Percentiles rank a stretch among this genome's conserved stretches.
These are phyloP conservation scores for Luzula sylvatica DNA, from an alignment of 176 grass and related monocot genomes.

Conservation along the genomic window DNA sequence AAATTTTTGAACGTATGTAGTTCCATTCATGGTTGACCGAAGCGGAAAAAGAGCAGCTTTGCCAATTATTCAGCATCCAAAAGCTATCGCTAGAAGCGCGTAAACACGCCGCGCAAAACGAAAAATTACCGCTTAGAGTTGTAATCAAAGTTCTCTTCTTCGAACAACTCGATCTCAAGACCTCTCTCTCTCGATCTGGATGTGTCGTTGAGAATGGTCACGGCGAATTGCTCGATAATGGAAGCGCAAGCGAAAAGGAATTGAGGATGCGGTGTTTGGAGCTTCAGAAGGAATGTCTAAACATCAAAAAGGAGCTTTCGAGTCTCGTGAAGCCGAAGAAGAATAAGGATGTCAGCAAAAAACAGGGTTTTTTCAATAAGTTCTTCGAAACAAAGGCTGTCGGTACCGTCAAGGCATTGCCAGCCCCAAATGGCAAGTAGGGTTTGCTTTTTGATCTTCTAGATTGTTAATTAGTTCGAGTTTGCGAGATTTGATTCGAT, in stretches of 20 bases:
- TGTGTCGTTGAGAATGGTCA: background rate
- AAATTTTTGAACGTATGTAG: constrained; percentile 23
- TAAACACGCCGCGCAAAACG: constrained; percentile 66
- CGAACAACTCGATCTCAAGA: constrained; percentile 68
- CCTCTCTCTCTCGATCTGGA: background rate
- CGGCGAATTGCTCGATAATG: no score
- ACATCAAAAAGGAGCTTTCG: no score
- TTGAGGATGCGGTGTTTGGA: no score
- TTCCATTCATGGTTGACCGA: constrained; percentile 61
- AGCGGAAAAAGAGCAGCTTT: constrained; percentile 65
- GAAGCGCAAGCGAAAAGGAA: no score
- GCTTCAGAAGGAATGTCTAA: no score
- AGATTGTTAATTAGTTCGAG: no score
- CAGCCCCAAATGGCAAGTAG: constrained; percentile 5
- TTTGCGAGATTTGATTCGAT: no score
- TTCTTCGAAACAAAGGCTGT: no score
- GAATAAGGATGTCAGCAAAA: no score
- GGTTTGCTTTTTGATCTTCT: background rate
- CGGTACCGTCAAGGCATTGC: constrained; percentile 3
- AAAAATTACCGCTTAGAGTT: constrained; percentile 59
- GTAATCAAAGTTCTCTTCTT: constrained; percentile 83
- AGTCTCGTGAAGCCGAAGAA: no score
- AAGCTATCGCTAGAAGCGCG: constrained; percentile 72
- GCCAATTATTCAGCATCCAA: constrained; percentile 60
- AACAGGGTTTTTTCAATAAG: no score